Base-by-base conservation (phyloP, 129 eudicot species). In the Kitagawia praeruptora region DNA sequence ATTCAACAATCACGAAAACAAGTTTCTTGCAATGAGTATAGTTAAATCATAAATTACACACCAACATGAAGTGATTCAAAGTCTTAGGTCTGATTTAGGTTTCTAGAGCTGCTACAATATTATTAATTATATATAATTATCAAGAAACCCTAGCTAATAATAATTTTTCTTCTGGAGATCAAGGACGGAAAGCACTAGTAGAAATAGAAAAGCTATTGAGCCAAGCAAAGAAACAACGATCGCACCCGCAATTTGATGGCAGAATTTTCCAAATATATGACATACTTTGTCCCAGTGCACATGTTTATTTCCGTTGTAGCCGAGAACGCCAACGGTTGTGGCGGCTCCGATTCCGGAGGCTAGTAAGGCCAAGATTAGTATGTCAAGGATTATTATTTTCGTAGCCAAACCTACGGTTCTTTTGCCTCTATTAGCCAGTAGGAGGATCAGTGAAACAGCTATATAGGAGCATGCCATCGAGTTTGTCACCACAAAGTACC, bases 401-500 rank as follows among this genome's bases (percentile, higher is more conserved):
- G 79, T 0, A 1, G 86, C 44, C 25, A 85, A 44, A 13, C 78
- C 83, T 75, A 41, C 39, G 75, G 76, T 86, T 70, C 70, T 84
- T 67, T 67, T 67, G 45, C 82, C 64, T 40, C 89, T 85, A 66
- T 75, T 90, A 44, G 84, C 88, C 67, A 91, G 47, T 19, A 77
- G 49, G 5, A 93, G 64, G 40, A 86, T 40, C 38, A 91, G 70
- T 12, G 97, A 85, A 15, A 91, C 4, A 25, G 82, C 79, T 28
- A 87, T 86, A 70, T 89, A 89, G 18, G 63, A 80, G 71, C 93
- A 85, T 71, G 89, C 90, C 61, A 89, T 84, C 8, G 89, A 82
- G 84, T 91, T 91, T 75, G 71, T 86, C 64, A 89, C 90, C 81
- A 93, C 86, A 75, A 93, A 91, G 82, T 82, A 93, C 87, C 97